Base-by-base conservation (phyloP, 1,284 basidiomycete genomes). In the Rhodotorula sp. region DNA sequence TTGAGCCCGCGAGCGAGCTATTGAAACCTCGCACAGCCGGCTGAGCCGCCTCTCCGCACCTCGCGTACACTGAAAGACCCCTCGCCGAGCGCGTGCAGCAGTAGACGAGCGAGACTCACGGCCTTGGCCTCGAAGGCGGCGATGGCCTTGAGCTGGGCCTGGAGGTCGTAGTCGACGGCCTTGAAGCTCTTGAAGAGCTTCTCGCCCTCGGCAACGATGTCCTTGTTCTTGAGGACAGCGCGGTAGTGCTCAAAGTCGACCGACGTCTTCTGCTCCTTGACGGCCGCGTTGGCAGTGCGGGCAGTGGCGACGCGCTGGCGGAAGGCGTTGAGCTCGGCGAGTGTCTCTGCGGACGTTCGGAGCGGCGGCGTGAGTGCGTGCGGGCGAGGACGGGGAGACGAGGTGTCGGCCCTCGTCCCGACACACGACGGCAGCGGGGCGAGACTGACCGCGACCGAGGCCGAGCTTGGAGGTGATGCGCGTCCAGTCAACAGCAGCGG, bases 121-220 rank as follows among this genome's bases (percentile, higher is more conserved):
- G 97, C 97, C 85, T 96, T 97, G 77, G 88, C 86, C 87, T 99
- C 93, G 82, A 99, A 99, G 66, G 93, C 90, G 82, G 97, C 93
- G 78, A 99, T 97, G 64, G 93, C 93, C 84, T 94, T 97, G 82
- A 97, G 82, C 83, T 97, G 93, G 75, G 92, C 87, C 80, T 83
- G 85, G 72, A 96, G 91, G 81, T 99, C 96, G 84, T 98, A 98
- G n/a, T 91, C 91, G 71, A 93, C 90, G 46, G 97, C 93, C 86
- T 97, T 97, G 87, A 97, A 99, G 54, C 89, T 88, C 75, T 86
- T 88, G 79, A 97, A 83, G 72, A 91, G 84, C 85, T 94, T 97
- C 86, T 98, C 93, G 17, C 92, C 92, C 82, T 97, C 91, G 78
- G 91, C 89, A 71, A 98, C 89, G 76, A 98, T 88, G 64, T 89